Evolutionary conservation across 140 eudicot species (phyloP).

Genomic region (Flaveria floridana): DNA sequence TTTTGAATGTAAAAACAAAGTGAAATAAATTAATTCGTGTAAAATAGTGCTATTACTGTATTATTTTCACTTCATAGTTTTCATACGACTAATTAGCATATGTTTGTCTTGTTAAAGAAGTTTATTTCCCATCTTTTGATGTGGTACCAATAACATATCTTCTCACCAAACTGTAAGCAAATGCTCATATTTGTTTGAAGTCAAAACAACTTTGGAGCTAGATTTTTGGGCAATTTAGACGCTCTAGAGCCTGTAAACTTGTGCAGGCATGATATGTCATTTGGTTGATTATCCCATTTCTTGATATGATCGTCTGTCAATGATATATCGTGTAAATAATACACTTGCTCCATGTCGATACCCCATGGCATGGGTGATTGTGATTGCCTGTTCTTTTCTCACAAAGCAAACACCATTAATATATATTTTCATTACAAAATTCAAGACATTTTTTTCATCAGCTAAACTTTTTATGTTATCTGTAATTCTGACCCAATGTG

Average conservation of each 20-base stretch:
- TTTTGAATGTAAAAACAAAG: neutral
- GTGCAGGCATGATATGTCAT: constrained; percentile 6
- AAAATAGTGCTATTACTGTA: neutral
- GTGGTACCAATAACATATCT: neutral
- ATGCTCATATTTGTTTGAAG: constrained; percentile 1
- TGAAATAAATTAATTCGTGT: neutral
- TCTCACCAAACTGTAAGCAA: neutral
- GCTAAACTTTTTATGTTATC: neutral
- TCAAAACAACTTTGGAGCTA: neutral
- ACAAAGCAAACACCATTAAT: neutral
- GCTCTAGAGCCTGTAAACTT: constrained; percentile 6
- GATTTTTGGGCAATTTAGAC: constrained; percentile 1
- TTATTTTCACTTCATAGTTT: neutral
- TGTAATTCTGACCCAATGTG: neutral
- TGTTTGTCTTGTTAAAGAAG: neutral
- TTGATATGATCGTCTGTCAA: neutral
- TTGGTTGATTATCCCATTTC: neutral
- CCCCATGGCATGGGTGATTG: constrained; percentile 8
- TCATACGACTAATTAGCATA: neutral
- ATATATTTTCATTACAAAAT: neutral
- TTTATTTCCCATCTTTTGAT: neutral
- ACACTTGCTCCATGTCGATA: neutral
- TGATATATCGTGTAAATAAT: constrained; percentile 13
- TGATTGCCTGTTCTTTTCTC: neutral
- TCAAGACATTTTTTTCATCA: neutral